phyloP scores from a whole-genome alignment of 2,329 filamentous ascomycete genomes.

The Orbilia quercus region DNA sequence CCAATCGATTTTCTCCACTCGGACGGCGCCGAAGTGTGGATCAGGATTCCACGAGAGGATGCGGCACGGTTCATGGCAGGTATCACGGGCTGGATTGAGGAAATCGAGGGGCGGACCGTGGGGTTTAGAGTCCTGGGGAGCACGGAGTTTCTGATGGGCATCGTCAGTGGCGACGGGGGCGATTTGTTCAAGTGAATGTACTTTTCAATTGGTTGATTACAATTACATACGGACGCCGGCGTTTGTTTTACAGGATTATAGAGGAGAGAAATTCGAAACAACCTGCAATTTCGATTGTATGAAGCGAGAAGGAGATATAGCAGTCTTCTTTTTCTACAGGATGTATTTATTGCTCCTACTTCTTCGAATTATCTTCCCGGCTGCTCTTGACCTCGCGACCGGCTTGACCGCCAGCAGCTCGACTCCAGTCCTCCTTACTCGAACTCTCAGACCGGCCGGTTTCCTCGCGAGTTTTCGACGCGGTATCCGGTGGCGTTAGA shows the following conservation, averaged over 20 bases:
- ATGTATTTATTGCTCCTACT: background rate
- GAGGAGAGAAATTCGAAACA: background rate
- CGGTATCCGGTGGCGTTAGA: conserved; percentile 35
- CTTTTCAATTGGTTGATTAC: background rate
- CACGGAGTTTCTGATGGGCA: conserved; percentile 59
- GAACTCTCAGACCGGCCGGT: background rate
- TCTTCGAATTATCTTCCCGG: background rate
- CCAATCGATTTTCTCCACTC: conserved; percentile 77
- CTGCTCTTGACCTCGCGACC: background rate
- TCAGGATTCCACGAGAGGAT: conserved; percentile 73
- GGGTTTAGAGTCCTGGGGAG: conserved; percentile 57
- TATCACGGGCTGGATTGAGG: conserved; percentile 73
- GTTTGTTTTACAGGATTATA: no score
- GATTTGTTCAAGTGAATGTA: conserved; percentile 44
- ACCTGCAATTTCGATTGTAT: background rate
- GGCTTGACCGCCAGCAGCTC: background rate
- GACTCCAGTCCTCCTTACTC: background rate
- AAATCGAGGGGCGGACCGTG: conserved; percentile 60
- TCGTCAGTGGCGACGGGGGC: conserved; percentile 54
- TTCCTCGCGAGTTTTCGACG: conserved; percentile 14
- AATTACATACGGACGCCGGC: no score
- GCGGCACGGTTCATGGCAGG: conserved; percentile 72
- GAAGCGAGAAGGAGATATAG: no score
- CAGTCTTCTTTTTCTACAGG: background rate
- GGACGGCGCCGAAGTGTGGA: conserved; percentile 70